Conservation (phyloP, 352 stramenopile genomes). For the Pythium oligandrum region DNA sequence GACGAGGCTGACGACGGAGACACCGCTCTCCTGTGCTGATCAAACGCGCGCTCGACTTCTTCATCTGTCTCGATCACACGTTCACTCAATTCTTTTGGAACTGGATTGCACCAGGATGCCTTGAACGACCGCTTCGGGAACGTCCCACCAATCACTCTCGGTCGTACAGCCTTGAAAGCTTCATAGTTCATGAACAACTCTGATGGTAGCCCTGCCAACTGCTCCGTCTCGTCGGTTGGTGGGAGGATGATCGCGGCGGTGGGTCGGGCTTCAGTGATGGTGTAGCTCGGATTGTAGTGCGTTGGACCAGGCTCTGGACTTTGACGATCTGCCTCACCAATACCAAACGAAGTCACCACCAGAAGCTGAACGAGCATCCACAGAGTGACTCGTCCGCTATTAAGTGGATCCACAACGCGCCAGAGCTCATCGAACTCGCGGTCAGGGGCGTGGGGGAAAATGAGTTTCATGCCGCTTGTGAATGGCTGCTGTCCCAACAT, state of each 20-base stretch:
- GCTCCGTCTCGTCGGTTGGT: conserved; percentile 20
- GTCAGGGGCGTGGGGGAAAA: conserved; percentile 50
- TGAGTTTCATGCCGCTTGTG: conserved; percentile 31
- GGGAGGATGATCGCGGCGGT: conserved; percentile 47
- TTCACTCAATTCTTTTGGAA: conserved; percentile 18
- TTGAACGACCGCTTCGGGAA: conserved; percentile 59
- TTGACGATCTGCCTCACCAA: no score
- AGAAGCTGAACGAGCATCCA: conserved; percentile 7
- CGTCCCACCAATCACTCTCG: conserved; percentile 29
- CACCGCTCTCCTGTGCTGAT: conserved; percentile 5
- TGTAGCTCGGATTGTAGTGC: conserved; percentile 59
- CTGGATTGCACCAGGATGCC: conserved; percentile 77
- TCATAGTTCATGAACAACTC: conserved; percentile 74
- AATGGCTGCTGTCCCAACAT: conserved; percentile 19
- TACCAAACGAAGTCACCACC: not conserved
- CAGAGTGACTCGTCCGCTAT: conserved; percentile 9
- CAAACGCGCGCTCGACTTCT: conserved; percentile 19
- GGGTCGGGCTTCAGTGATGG: conserved; percentile 31
- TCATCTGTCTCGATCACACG: conserved; percentile 12
- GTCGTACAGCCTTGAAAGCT: conserved; percentile 50
- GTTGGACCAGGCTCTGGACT: conserved; percentile 54
- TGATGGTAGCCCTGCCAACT: conserved; percentile 32
- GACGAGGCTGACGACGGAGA: not conserved
- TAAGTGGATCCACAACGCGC: conserved; percentile 19
- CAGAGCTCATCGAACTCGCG: conserved; percentile 59